phyloP scores from a whole-genome alignment of 352 stramenopile species.

The Globisporangium alternatum region DNA sequence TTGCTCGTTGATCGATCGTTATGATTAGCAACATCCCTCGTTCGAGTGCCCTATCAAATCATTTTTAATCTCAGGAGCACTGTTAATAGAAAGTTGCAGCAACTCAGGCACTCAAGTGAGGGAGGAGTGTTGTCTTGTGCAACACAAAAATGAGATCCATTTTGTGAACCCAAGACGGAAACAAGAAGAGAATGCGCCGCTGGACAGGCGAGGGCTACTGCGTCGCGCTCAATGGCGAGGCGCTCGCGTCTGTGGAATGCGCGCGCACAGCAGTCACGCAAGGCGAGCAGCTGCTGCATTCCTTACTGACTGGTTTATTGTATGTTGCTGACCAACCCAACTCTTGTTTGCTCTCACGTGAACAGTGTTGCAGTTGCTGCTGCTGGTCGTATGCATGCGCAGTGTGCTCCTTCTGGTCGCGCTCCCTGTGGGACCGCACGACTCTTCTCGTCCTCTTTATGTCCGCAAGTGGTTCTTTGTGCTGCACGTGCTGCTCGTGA shows the following conservation, averaged over 20 bases:
- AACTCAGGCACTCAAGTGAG: too few relatives aligned
- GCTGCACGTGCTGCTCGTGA: slow-evolving; percentile 30
- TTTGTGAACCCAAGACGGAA: not conserved
- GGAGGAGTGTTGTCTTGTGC: not conserved
- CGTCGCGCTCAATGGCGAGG: slow-evolving; percentile 11
- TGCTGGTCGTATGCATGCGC: slow-evolving; percentile 38
- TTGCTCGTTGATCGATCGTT: too few relatives aligned
- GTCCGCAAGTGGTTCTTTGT: slow-evolving; percentile 17
- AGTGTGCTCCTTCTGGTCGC: slow-evolving; percentile 31
- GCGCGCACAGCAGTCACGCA: slow-evolving; percentile 9
- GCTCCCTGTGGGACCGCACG: not conserved
- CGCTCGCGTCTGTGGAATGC: slow-evolving; percentile 15
- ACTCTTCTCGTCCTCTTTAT: not conserved
- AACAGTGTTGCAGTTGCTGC: slow-evolving; percentile 32
- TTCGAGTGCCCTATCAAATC: too few relatives aligned
- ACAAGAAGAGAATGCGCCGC: not conserved
- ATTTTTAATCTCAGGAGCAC: too few relatives aligned
- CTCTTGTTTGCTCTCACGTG: not conserved
- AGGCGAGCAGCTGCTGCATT: not conserved
- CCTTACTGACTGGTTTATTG: too few relatives aligned
- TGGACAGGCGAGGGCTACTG: slow-evolving; percentile 5
- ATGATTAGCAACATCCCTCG: too few relatives aligned
- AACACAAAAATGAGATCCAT: slow-evolving; percentile 1
- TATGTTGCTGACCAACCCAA: not conserved
- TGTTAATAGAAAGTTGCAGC: too few relatives aligned